phyloP scores from a whole-genome alignment of 768 basidiomycete species.

The Leccinum pellstonianum region DNA sequence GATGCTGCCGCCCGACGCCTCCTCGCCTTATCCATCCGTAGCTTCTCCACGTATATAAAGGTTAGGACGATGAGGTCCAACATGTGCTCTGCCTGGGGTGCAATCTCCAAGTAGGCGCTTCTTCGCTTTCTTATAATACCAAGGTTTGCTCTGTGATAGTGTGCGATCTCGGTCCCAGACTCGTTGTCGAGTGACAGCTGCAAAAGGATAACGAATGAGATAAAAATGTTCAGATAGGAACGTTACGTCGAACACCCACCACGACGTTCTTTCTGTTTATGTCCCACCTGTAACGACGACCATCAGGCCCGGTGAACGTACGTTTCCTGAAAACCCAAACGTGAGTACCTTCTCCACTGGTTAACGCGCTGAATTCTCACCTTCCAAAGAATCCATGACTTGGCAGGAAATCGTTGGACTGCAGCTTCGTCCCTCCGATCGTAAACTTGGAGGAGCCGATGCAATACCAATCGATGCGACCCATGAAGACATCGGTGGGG shows the following conservation, averaged over 20 bases:
- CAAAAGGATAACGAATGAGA: neutral
- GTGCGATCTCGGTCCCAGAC: constrained; percentile 13
- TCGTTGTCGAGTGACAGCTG: constrained; percentile 23
- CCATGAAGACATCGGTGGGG: constrained; percentile 28
- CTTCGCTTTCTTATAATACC: constrained; percentile 26
- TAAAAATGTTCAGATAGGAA: neutral
- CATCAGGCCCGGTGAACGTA: constrained; percentile 34
- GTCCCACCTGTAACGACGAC: constrained; percentile 34
- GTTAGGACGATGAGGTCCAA: constrained; percentile 27
- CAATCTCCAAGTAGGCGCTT: constrained; percentile 22
- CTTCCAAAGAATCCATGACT: constrained; percentile 19
- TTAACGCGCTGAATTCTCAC: constrained; percentile 1
- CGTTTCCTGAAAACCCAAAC: constrained; percentile 16
- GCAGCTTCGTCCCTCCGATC: constrained; percentile 27
- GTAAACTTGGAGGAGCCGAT: constrained; percentile 31
- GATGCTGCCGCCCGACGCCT: constrained; percentile 4
- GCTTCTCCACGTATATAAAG: constrained; percentile 32
- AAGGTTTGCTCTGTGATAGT: constrained; percentile 24
- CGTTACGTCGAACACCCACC: constrained; percentile 4
- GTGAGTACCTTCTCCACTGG: neutral
- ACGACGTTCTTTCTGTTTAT: constrained; percentile 13
- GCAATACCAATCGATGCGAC: constrained; percentile 33
- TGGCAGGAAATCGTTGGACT: constrained; percentile 27
- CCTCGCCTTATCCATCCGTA: constrained; percentile 26
- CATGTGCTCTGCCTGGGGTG: constrained; percentile 23